These are phyloP conservation scores for Talaromyces funiculosus DNA, from an alignment of 2,329 filamentous ascomycete genomes.

Conservation along the genomic window DNA sequence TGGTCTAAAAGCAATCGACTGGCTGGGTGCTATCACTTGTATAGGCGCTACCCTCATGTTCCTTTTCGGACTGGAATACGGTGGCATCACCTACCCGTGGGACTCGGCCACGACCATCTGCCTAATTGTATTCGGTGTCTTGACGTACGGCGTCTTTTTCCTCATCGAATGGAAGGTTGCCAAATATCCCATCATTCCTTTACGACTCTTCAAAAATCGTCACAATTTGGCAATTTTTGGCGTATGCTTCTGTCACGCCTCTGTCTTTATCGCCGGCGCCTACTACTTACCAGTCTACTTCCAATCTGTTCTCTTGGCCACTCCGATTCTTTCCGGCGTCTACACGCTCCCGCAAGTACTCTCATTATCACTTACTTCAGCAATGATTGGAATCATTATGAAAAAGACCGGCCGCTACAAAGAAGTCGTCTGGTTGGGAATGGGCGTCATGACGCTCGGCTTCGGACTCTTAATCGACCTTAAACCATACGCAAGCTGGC, in stretches of 20 bases:
- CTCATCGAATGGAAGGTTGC: constrained; percentile 68
- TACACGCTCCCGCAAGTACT: constrained; percentile 68
- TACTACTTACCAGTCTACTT: constrained; percentile 86
- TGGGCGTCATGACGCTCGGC: constrained; percentile 58
- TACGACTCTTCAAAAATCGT: constrained; percentile 60
- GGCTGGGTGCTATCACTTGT: constrained; percentile 58
- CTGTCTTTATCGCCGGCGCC: constrained; percentile 68
- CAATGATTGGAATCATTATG: constrained; percentile 60
- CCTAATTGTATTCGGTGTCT: constrained; percentile 66
- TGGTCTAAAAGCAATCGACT: constrained; percentile 58
- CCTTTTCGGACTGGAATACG: constrained; percentile 78
- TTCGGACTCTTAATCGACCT: constrained; percentile 60
- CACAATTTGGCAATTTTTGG: constrained; percentile 62
- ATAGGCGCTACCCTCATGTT: constrained; percentile 79
- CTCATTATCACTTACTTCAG: constrained; percentile 59
- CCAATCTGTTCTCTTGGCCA: constrained; percentile 65
- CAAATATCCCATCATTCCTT: constrained; percentile 71
- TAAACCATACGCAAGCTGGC: constrained; percentile 48
- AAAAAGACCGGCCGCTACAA: constrained; percentile 67
- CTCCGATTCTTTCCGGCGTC: constrained; percentile 66
- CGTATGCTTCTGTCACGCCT: constrained; percentile 67
- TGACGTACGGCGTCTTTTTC: constrained; percentile 61
- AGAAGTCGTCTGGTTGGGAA: constrained; percentile 54
- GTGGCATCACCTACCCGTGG: constrained; percentile 72
- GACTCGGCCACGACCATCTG: constrained; percentile 67